Evolutionary conservation across 2,329 filamentous ascomycete species (phyloP).

Genomic region (Leptodontidium sp.): DNA sequence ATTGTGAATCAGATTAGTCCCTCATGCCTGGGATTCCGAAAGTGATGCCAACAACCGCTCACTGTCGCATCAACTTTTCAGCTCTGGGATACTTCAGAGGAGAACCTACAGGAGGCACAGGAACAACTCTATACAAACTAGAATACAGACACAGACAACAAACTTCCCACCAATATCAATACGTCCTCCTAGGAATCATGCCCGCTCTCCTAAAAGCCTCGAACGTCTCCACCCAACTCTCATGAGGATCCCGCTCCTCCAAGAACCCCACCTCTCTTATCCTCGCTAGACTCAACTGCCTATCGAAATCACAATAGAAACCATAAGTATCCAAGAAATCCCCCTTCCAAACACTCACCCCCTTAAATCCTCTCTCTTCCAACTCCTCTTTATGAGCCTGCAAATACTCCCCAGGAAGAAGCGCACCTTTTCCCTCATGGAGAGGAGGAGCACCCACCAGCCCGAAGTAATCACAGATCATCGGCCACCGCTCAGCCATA

Average conservation of each 20-base stretch:
- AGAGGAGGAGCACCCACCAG: neutral
- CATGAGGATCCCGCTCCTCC: conserved; percentile 2
- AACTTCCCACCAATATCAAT: neutral
- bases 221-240: neutral
- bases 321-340: conserved; percentile 7
- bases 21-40: too few relatives aligned
- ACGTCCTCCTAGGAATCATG: neutral
- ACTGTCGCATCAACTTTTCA: too few relatives aligned
- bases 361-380: neutral
- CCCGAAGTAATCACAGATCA: neutral
- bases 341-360: neutral
- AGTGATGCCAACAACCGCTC: too few relatives aligned
- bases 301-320: conserved; percentile 8
- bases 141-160: too few relatives aligned
- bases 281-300: neutral
- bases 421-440: neutral
- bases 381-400: neutral
- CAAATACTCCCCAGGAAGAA: conserved; percentile 6
- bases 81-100: too few relatives aligned
- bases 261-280: neutral
- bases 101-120: too few relatives aligned
- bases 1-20: too few relatives aligned
- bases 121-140: too few relatives aligned
- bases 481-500: conserved; percentile 1
- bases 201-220: conserved; percentile 2